These are phyloP conservation scores for Coemansia javaensis DNA, from an alignment of 192 early-diverging fungal species.

Conservation along the genomic window DNA sequence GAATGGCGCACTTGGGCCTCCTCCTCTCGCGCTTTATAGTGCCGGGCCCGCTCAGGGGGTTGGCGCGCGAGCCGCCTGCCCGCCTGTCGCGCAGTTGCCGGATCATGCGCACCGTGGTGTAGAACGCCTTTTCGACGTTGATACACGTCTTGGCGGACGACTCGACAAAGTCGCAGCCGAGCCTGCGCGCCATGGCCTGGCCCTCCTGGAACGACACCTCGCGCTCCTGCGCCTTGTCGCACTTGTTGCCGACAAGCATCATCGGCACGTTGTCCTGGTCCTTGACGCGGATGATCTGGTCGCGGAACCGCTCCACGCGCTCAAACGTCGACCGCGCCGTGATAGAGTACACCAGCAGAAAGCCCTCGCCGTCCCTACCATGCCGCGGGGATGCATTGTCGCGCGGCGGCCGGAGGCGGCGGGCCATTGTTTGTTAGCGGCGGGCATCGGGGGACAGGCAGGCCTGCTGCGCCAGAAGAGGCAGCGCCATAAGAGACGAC, in stretches of 20 bases:
- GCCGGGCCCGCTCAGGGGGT: conserved; percentile 16
- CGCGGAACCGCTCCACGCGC: conserved; percentile 75
- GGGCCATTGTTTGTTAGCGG: too few relatives aligned
- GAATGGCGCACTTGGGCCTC: conserved; percentile 42
- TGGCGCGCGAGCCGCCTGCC: conserved; percentile 27
- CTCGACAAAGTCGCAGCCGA: conserved; percentile 85
- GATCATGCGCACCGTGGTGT: conserved; percentile 77
- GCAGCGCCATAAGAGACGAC: too few relatives aligned
- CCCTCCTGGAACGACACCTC: conserved; percentile 87
- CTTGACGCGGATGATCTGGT: conserved; percentile 90
- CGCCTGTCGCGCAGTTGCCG: conserved; percentile 57
- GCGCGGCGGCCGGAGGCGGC: too few relatives aligned
- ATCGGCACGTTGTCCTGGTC: conserved; percentile 80
- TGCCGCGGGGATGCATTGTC: neutral
- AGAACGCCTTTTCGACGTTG: conserved; percentile 89
- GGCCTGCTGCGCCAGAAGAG: too few relatives aligned
- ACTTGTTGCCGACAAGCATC: conserved; percentile 95
- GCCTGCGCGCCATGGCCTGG: conserved; percentile 62
- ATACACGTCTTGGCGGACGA: conserved; percentile 84
- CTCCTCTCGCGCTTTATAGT: conserved; percentile 45
- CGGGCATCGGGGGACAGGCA: too few relatives aligned
- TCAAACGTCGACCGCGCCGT: conserved; percentile 85
- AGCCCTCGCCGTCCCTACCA: conserved; percentile 76
- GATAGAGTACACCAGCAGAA: conserved; percentile 88
- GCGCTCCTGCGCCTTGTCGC: conserved; percentile 75